phyloP scores from a whole-genome alignment of 2,329 filamentous ascomycete species.

The Colletotrichum plurivorum region DNA sequence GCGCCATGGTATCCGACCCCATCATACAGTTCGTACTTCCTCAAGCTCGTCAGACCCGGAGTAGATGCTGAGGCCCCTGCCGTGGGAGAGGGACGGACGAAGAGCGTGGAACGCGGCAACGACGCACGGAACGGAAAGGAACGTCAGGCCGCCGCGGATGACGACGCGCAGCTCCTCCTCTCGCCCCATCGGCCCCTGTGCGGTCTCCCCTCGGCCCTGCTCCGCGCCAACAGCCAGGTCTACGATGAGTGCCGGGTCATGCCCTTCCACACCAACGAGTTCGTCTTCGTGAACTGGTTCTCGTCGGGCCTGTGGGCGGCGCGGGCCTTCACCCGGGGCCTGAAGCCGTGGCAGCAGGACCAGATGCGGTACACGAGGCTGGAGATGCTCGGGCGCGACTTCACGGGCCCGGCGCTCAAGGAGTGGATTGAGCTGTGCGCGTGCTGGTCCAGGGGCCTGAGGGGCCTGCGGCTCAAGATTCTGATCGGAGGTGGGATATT shows the following conservation, averaged over 20 bases:
- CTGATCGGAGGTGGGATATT: constrained; percentile 45
- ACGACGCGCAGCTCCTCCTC: constrained; percentile 42
- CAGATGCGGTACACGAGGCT: constrained; percentile 57
- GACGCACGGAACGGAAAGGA: not conserved
- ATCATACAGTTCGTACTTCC: constrained; percentile 49
- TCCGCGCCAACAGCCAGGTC: constrained; percentile 55
- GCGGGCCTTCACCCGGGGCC: constrained; percentile 50
- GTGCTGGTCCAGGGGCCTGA: constrained; percentile 52
- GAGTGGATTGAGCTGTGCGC: constrained; percentile 56
- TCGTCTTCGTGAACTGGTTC: constrained; percentile 63
- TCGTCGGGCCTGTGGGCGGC: constrained; percentile 60
- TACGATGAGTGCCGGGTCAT: constrained; percentile 58
- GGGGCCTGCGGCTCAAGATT: constrained; percentile 58
- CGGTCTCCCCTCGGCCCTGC: constrained; percentile 57
- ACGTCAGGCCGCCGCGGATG: too few relatives aligned
- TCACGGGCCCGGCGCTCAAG: constrained; percentile 47
- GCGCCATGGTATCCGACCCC: constrained; percentile 57
- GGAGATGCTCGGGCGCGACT: constrained; percentile 56
- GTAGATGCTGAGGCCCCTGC: constrained; percentile 2
- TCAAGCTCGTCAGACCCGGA: constrained; percentile 42
- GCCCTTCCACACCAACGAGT: constrained; percentile 60
- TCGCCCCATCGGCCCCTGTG: constrained; percentile 54
- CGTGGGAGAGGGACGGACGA: constrained; percentile 4
- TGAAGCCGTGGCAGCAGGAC: constrained; percentile 59
- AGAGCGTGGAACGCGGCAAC: not conserved